These are phyloP conservation scores for Pseudonitzschia pungens DNA, from an alignment of 108 stramenopile genomes.

Conservation along the genomic window DNA sequence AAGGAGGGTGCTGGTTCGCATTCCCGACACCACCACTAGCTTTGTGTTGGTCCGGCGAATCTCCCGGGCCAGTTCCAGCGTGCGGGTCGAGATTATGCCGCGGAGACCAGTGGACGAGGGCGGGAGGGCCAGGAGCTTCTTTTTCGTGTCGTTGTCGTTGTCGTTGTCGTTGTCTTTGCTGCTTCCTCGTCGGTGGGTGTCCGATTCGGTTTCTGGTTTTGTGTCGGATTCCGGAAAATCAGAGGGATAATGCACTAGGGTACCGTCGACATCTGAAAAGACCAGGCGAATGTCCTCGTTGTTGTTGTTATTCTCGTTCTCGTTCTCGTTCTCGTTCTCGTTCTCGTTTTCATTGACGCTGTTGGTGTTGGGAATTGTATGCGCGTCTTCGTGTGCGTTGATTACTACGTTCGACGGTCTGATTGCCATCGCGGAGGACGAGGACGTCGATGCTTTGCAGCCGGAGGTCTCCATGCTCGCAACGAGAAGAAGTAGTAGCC, in stretches of 20 bases:
- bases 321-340: background rate
- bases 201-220: constrained; percentile 11
- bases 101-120: constrained; percentile 66
- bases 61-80: constrained; percentile 25
- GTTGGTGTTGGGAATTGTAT: no score
- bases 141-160: background rate
- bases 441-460: no score
- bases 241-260: constrained; percentile 73
- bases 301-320: background rate
- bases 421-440: no score
- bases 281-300: constrained; percentile 27
- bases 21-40: constrained; percentile 76
- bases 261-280: constrained; percentile 82
- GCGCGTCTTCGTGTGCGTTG: no score
- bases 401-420: no score
- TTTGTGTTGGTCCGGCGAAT: constrained; percentile 47
- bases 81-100: constrained; percentile 48
- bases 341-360: no score
- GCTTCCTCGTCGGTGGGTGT: no score
- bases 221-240: background rate
- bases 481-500: no score
- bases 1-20: constrained; percentile 74
- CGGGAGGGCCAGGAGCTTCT: constrained; percentile 45
- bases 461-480: no score
- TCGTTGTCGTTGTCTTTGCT: background rate